A percentile compares a stretch with the other conserved stretches of the same genome.
Conservation (phyloP, 495 filamentous ascomycete species). For the Tuber umbilicatum region DNA sequence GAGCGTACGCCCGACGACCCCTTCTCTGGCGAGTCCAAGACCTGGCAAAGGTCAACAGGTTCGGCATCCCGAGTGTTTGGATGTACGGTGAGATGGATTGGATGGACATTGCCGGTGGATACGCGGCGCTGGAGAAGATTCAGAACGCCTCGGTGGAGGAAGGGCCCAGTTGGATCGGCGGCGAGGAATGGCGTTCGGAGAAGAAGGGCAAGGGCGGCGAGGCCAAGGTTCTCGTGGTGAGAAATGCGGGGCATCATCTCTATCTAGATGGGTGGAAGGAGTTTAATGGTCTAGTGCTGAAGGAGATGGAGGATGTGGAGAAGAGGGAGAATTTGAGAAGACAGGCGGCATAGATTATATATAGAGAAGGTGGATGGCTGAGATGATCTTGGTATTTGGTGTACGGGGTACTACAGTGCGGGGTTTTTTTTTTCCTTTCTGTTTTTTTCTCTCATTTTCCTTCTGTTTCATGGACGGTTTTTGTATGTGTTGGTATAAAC, state of each 20-base stretch:
- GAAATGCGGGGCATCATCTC: constrained; percentile 81
- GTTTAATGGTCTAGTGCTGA: constrained; percentile 69
- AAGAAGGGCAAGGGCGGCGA: constrained; percentile 52
- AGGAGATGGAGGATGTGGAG: constrained; percentile 72
- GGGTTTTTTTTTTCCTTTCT: not conserved
- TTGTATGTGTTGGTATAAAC: not conserved
- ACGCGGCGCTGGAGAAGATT: constrained; percentile 71
- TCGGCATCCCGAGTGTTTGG: constrained; percentile 74
- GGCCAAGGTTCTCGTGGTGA: constrained; percentile 77
- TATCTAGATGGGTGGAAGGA: constrained; percentile 86
- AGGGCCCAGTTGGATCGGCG: constrained; percentile 52
- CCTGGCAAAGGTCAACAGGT: constrained; percentile 61
- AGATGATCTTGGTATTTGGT: not conserved
- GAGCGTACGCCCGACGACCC: constrained; percentile 83
- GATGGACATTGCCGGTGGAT: constrained; percentile 91
- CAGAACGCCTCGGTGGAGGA: constrained; percentile 49
- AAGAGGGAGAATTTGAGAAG: constrained; percentile 41
- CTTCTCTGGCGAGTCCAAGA: constrained; percentile 78
- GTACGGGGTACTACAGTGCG: not conserved
- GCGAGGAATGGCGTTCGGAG: constrained; percentile 63
- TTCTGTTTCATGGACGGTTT: not conserved
- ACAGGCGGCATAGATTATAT: not conserved
- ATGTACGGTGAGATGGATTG: constrained; percentile 96
- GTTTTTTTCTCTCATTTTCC: not conserved
- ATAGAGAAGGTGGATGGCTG: not conserved